Base-by-base conservation (phyloP, 495 filamentous ascomycete species). In the Penicillium ucsense region DNA sequence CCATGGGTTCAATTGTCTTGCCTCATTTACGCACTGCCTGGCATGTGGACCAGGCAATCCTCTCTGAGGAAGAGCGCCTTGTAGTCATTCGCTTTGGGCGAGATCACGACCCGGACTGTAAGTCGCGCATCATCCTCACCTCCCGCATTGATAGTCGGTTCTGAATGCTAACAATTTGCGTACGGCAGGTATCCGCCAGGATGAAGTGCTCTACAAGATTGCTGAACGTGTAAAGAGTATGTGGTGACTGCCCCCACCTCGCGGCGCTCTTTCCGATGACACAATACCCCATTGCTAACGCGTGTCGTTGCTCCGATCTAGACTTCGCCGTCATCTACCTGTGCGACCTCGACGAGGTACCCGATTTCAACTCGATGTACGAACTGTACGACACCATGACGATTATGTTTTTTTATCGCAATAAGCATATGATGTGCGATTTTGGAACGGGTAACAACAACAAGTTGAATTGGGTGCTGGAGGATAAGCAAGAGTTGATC, bases 391-490 rank as follows among this genome's bases (percentile, higher is more conserved):
- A 85, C 54, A 74, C 77, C 34, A 80, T 81, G 70, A 82, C 81
- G 5, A 78, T 85, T 49, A 85, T 85, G 78, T 95, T 92, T 76
- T 98, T 97, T 77, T 98, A 90, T 70, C 79, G 92, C 41, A 97
- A 97, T 64, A 97, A 96, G 67, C 89, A 97, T 66, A 97, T 98
- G 84, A 92, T 94, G 87, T 90, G 70, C 63, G 92, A 96, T 81
- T 92, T 95, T 53, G 91, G 92, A 8, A 97, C 94, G 4, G 92
- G 92, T 56, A 95, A 98, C 70, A 98, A 98, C 66, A 97, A 98
- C 67, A 95, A 94, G 64, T 75, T 94, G 57, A 97, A 96, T 67
- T 97, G 88, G 82, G 89, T 97, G 35, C 67, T 96, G 46, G 92
- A 97, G 68, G 92, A 98, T 61, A 97, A 98, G 69, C 92, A 98